Conservation (phyloP, 495 filamentous ascomycete species). For the Daldinia childiae region DNA sequence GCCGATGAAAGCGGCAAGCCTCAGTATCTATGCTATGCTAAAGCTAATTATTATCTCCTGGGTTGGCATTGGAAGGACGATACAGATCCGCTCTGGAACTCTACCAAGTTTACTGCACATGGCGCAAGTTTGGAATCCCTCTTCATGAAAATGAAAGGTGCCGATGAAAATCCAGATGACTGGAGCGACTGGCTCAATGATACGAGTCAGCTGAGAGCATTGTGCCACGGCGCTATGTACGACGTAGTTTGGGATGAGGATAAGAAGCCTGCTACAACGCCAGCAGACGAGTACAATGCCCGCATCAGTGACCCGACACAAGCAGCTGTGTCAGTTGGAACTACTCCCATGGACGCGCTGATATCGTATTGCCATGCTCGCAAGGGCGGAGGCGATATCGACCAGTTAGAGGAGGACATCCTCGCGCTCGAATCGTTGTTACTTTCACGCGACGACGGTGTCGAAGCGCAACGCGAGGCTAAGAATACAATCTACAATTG, state of each 20-base stretch:
- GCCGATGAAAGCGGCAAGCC: not conserved
- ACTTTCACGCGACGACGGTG: conserved; percentile 46
- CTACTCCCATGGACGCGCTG: conserved; percentile 58
- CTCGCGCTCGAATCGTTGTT: conserved; percentile 43
- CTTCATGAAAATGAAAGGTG: conserved; percentile 16
- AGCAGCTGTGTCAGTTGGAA: conserved; percentile 54
- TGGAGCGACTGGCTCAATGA: conserved; percentile 15
- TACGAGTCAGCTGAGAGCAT: conserved; percentile 3
- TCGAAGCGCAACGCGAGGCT: conserved; percentile 49
- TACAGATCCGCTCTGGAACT: not conserved
- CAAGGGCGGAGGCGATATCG: conserved; percentile 4
- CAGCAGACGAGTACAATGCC: conserved; percentile 42
- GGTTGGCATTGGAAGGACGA: conserved; percentile 57
- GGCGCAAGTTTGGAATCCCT: not conserved
- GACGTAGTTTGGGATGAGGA: conserved; percentile 51
- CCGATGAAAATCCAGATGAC: conserved; percentile 32
- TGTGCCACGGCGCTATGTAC: conserved; percentile 61
- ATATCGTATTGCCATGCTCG: conserved; percentile 49
- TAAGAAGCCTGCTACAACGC: conserved; percentile 39
- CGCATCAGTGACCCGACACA: conserved; percentile 26
- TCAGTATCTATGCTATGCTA: conserved; percentile 45
- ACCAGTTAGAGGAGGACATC: conserved; percentile 41
- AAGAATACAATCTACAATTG: conserved; percentile 47
- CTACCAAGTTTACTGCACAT: not conserved
- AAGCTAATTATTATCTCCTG: conserved; percentile 59